Base-by-base conservation (phyloP, 2,329 filamentous ascomycete genomes). In the Pestalotiopsis sp. region DNA sequence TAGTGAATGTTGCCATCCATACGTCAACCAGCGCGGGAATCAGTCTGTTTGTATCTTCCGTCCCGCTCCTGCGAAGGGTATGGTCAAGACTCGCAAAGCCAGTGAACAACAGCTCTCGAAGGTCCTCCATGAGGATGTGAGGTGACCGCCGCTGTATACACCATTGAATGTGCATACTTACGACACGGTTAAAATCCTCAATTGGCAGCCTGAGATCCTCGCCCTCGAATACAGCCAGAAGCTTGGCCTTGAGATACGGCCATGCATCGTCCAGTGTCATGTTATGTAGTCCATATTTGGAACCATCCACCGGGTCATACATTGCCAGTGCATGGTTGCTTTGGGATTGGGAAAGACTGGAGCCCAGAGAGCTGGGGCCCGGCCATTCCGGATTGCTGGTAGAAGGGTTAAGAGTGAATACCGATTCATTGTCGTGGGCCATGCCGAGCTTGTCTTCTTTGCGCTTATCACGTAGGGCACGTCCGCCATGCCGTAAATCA, bases 1-100 rank as follows among this genome's bases (percentile, higher is more conserved):
- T 92, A 2, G 94, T 95, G 75, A 98, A 98, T 0, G 96, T 95
- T 61, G 96, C 91, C 69, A 97, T 89, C 96, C 96, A 99, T 77
- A 98, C 90, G 77, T 97, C 94, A 2, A 98, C 95, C 0, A 99
- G 85, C 68, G 94, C 90, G 0, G 94, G 93, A 25, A 98, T 94
- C n/a, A 98, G 87, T 41, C 92, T 89, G 59, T 62, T 62, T n/a
- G 59, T 62, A 70, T 97, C 95, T 76, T 98, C 95, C 0, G 93
- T 87, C 27, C 59, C 59, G 0, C 94, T 90, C 60, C 89, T 89
- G 64, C 91, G 88, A 20, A 98, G 83, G 0, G 93, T 95, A 72
- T 95, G 92, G 73, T 97, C 95, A 2, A 99, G 85, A 2, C 92
- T 94, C 38, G 88, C 86, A 76, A 98, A 99, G 1, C 96, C 96